Evolutionary conservation across 495 filamentous ascomycete genomes (phyloP), one percentile per base, ranked within the genome.

Genomic region (Parachaetomium inaequale): DNA sequence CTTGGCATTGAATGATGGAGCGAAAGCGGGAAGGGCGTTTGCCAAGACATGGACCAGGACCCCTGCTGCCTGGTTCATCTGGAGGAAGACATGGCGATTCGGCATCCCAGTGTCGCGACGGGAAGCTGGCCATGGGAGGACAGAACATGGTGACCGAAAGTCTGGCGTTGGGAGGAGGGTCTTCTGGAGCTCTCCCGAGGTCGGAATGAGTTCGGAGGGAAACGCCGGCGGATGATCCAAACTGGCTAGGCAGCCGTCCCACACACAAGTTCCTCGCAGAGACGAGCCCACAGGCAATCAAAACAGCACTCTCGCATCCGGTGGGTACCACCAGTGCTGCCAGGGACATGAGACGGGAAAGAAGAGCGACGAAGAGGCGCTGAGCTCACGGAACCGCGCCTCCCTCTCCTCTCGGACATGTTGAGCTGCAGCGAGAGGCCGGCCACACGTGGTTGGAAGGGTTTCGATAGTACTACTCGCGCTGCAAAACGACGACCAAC

Each of bases 401-500:
- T 14, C 23, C 25, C 54, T 15, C n/a, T 12, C 17, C 17, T 34
- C 4, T 45, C 25, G n/a, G 4, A 10, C 17, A 11, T 36, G 17
- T 29, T 23, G 28, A 15, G 28, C 31, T 50, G 12, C 45, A 23
- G 26, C 31, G 17, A 29, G 47, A 57, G 11, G 38, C 28, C 31
- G 31, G 19, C 8, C 43, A 50, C 7, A 10, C n/a, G 31, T 25
- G 28, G 21, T 56, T 38, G 29, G 2, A 7, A 55, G 11, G 19
- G 5, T 28, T 25, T 17, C 14, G 52, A 19, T 26, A 50, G 40
- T 28, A 21, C 46, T 73, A 93, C 75, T 98, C 94, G 68, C 94
- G 78, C 74, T 99, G 95, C 69, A 98, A 75, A 19, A 98, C 87
- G 14, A 97, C 95, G 79, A 96, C 87, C 68, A 97, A 71, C 0